Evolutionary conservation across 139 green algal species (phyloP), one percentile per base, ranked within the genome.

Genomic region (Spirogloea muscicola): DNA sequence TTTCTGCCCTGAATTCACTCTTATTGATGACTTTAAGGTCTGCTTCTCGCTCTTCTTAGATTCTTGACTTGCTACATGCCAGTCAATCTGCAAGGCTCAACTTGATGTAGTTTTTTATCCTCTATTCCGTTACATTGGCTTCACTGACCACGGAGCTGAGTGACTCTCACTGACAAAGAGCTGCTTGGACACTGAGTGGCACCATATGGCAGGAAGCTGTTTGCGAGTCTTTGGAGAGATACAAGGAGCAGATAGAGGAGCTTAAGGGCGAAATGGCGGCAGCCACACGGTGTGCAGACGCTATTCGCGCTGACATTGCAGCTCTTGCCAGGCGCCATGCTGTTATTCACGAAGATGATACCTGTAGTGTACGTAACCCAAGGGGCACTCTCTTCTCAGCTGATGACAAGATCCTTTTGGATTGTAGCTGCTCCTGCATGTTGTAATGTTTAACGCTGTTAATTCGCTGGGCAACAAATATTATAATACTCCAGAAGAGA

Each of bases 1-100:
- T 0, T 91, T 98, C 60, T 98, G 98, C 82, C 94, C 93, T 0
- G 91, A 96, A 74, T 96, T 97, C 86, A 89, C 93, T 29, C 85
- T 91, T 40, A 97, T 98, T 29, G 93, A 96, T 58, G 87, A 90
- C 70, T 98, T 98, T 85, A 94, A 96, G 33, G 71, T 64, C 21
- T 66, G 83, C 95, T n/a, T n/a, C n/a, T n/a, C n/a, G n/a, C n/a
- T n/a, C n/a, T n/a, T n/a, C n/a, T n/a, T n/a, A n/a, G n/a, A n/a
- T n/a, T n/a, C n/a, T n/a, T n/a, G n/a, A n/a, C n/a, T n/a, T n/a
- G n/a, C n/a, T n/a, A n/a, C n/a, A n/a, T n/a, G n/a, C n/a, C n/a
- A n/a, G n/a, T n/a, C n/a, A n/a, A n/a, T n/a, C n/a, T n/a, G n/a
- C n/a, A n/a, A n/a, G n/a, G n/a, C n/a, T n/a, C n/a, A 25, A 52